Evolutionary conservation across 1,139 yeast species (phyloP), one percentile per base, ranked within the genome.

Genomic region (Yamadazyma diospyri): DNA sequence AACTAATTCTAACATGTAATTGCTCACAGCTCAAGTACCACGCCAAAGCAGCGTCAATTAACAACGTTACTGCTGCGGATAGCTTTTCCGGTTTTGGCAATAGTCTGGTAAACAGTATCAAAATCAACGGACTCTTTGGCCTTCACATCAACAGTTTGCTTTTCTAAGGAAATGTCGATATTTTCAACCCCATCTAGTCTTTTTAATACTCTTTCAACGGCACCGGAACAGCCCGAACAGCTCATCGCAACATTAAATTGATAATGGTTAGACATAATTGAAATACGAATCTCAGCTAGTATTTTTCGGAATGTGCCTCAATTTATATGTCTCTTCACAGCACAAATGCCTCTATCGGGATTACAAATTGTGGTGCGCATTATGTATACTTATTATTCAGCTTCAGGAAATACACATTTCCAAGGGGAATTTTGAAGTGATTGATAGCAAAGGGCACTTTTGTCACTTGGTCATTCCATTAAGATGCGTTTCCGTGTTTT

Each of bases 41-140:
- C n/a, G n/a, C n/a, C n/a, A 16, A 15, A n/a, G 15, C 8, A 14
- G 6, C 5, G 6, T 18, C 16, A 25, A 30, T 36, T 35, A 16
- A 34, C 34, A 19, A 29, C 33, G 9, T 25, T 69, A 8, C 96
- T 95, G 18, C 71, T 70, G 38, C 72, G 68, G 38, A 92, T 83
- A 49, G 78, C 78, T 68, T 89, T 92, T 20, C 98, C 98, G 1
- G 97, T 88, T 68, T 89, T 92, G 42, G 81, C 69, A 47, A 92
- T 89, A 37, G 88, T 78, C 36, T 72, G 80, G 40, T 82, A 68
- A 16, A 92, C 92, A 2, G 82, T 75, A 33, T 88, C 95, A 53
- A 84, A 87, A 36, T 75, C 72, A 25, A 83, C 57, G 3, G 57
- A 47, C 21, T 63, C 61, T 11, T 59, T 64, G 6, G 95, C 77